Evolutionary conservation across 2,329 filamentous ascomycete species (phyloP).

Genomic region (Aspergillus floridensis): DNA sequence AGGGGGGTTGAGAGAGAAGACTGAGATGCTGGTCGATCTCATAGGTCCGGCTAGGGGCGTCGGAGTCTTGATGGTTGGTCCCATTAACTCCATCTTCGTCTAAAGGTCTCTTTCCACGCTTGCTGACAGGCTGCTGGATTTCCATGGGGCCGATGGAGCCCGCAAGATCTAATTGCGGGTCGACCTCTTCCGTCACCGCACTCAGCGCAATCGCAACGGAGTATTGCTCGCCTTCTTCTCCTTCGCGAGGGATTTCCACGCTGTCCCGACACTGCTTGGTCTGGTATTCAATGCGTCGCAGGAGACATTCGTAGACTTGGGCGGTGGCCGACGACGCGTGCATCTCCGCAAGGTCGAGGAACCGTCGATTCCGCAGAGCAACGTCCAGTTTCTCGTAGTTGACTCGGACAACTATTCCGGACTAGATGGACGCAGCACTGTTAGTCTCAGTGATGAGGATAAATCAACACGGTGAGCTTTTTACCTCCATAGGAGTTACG

Average conservation of each 20-base stretch:
- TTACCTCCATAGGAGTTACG: constrained; percentile 39
- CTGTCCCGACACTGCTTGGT: constrained; percentile 62
- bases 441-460: constrained; percentile 9
- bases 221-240: constrained; percentile 42
- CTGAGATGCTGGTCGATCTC: constrained; percentile 42
- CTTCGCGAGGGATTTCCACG: constrained; percentile 39
- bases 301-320: constrained; percentile 71
- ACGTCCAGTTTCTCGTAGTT: constrained; percentile 85
- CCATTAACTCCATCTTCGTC: constrained; percentile 30
- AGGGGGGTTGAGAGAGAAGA: constrained; percentile 50
- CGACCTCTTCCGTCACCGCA: constrained; percentile 37
- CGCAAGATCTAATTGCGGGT: constrained; percentile 38
- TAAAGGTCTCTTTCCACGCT: constrained; percentile 33
- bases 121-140: constrained; percentile 22
- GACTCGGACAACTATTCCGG: constrained; percentile 69
- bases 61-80: constrained; percentile 51
- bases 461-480: constrained; percentile 3
- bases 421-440: constrained; percentile 48
- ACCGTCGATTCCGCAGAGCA: constrained; percentile 72
- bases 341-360: constrained; percentile 70
- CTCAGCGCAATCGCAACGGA: constrained; percentile 36
- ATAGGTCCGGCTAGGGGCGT: constrained; percentile 27
- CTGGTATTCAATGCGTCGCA: constrained; percentile 68
- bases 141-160: constrained; percentile 36
- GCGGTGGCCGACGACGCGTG: constrained; percentile 71